These are phyloP conservation scores for Chenopodium album DNA, from an alignment of 148 eudicot genomes.

Conservation along the genomic window DNA sequence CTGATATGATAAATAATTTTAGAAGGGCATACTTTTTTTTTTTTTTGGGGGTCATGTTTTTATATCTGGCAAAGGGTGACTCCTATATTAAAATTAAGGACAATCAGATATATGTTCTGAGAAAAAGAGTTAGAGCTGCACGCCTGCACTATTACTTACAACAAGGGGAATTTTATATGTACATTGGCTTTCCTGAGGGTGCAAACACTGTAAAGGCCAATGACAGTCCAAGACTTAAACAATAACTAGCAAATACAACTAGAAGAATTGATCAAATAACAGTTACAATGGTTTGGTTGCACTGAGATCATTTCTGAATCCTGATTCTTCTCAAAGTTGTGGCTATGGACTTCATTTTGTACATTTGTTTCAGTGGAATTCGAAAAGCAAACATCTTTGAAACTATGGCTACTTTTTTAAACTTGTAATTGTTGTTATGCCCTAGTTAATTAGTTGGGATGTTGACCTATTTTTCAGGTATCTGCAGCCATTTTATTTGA, in stretches of 20 bases:
- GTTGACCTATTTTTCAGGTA: conserved; percentile 44
- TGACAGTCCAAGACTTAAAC: not conserved
- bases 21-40: not conserved
- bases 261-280: not conserved
- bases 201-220: not conserved
- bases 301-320: too few relatives aligned
- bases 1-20: not conserved
- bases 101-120: not conserved
- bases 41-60: not conserved
- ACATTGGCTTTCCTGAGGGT: not conserved
- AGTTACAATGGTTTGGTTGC: not conserved
- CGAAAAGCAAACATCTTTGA: not conserved
- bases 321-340: not conserved
- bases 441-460: not conserved
- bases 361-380: not conserved
- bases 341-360: not conserved
- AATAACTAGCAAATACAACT: not conserved
- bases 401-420: not conserved
- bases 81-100: too few relatives aligned
- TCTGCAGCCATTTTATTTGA: conserved; percentile 78
- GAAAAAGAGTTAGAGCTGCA: not conserved
- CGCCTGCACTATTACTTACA: not conserved
- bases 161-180: not conserved
- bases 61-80: not conserved
- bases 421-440: not conserved